Conservation (phyloP, 192 early-diverging fungal species). For the Gryganskiella cystojenkinii region DNA sequence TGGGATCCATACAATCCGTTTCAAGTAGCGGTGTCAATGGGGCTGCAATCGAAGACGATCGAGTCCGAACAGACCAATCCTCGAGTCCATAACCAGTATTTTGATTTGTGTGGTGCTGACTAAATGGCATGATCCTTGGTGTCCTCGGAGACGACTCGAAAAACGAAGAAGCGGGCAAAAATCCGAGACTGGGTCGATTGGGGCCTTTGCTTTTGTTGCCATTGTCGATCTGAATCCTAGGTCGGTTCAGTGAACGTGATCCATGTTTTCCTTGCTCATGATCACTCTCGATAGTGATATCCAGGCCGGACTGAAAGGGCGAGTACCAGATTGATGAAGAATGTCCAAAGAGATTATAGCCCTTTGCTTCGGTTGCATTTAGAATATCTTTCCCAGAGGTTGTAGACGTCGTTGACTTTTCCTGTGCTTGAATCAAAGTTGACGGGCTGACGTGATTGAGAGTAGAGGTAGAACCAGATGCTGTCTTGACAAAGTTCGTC, state of each 20-base stretch:
- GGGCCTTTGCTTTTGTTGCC: background rate
- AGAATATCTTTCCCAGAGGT: background rate
- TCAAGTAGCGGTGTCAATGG: conserved; percentile 33
- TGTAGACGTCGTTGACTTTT: background rate
- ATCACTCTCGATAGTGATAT: conserved; percentile 47
- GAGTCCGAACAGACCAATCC: conserved; percentile 33
- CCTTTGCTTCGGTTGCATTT: background rate
- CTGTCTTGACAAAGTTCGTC: background rate
- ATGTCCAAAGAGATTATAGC: conserved; percentile 20
- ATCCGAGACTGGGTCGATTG: conserved; percentile 10
- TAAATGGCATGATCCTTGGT: conserved; percentile 47
- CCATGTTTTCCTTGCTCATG: conserved; percentile 37
- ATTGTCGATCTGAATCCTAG: conserved; percentile 15
- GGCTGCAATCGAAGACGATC: conserved; percentile 31
- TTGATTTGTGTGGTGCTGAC: conserved; percentile 13
- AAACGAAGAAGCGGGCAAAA: conserved; percentile 25
- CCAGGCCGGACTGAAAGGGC: conserved; percentile 44
- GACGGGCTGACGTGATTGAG: conserved; percentile 9
- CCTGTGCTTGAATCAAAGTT: background rate
- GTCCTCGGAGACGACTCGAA: conserved; percentile 41
- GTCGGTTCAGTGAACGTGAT: conserved; percentile 1
- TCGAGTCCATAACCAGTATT: conserved; percentile 1
- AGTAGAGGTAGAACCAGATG: background rate
- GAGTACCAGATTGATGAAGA: conserved; percentile 48
- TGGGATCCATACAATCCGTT: conserved; percentile 17